Base-by-base conservation (phyloP, 169 alveolate species). In the Plasmodium coatneyi region DNA sequence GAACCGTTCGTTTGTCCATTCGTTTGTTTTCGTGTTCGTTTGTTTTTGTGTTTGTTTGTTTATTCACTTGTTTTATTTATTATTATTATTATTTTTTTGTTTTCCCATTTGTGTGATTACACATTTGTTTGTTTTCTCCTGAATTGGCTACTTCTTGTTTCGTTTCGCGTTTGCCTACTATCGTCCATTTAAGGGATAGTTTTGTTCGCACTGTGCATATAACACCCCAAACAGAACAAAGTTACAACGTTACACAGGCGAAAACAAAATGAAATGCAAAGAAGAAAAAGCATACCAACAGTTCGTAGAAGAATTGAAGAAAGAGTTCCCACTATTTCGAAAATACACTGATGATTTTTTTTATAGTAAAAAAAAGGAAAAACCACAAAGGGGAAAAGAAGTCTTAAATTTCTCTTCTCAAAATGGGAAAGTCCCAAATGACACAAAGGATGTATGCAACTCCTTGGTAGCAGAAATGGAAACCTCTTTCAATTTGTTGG, bases 301-400 rank as follows among this genome's bases (percentile, higher is more conserved):
- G 82, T 36, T 89, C 30, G 3, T 89, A 41, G 89, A 56, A 41
- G 94, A 89, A 71, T 39, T 89, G 70, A 89, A 89, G 81, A 79
- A 80, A 5, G 83, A 89, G 54, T 79, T 79, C 54, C 94, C 91
- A 3, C 81, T 89, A 79, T 89, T 89, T 30, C 41, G 71, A 28
- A 89, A 66, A 66, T 89, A 89, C 60, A 19, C 39, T 19, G 72
- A 39, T 46, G 90, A 89, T 89, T 89, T 89, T 80, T 89, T 89
- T 89, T 80, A 36, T 80, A 79, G 60, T 12, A 66, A 80, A 80
- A 78, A 79, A 56, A 56, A 79, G 16, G 56, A 89, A n/a, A 83
- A 52, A 9, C 10, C 72, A 80, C 30, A 16, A 60, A 78, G 72
- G 22, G 28, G 79, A 39, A 36, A 39, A 3, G 36, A 66, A 28